Base-by-base conservation (phyloP, 495 filamentous ascomycete genomes). In the Hyaloscypha variabilis region DNA sequence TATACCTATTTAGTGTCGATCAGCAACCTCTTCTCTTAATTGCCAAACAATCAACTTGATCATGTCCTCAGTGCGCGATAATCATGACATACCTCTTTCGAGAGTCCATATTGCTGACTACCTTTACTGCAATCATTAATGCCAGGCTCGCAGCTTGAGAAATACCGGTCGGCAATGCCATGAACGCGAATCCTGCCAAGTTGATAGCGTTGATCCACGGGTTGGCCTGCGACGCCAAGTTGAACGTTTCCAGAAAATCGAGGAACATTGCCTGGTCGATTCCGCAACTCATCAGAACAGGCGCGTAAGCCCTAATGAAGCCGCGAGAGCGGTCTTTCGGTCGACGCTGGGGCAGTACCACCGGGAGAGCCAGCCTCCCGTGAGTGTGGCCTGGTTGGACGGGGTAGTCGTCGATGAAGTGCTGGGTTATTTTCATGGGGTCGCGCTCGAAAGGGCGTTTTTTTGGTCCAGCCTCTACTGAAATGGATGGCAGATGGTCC, bases 201-300 rank as follows among this genome's bases (percentile, higher is more conserved):
- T 81, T 79, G 46, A 84, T 74, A 8, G 74, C 76, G 23, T 78
- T 62, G 26, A 83, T 51, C 71, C 74, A 77, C 0, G 74, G 74
- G 1, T 67, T 66, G 10, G 71, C 77, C 49, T 74, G 69, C 57
- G 77, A 77, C 3, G 80, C 74, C 46, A 77, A 76, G 50, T 83
- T 75, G 42, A 79, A 75, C 17, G 74, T 79, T 68, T 79, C 74
- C 13, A 87, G 68, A 64, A 88, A 87, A 19, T 82, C 75, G 1
- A 87, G 65, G 67, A 85, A 87, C 29, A 76, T 81, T n/a, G 60
- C 56, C 58, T 85, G 75, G 63, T 81, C 77, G 67, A 87, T 80
- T 0, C 78, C 83, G 39, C 73, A 77, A 2, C 79, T 74, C 1
- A 71, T 72, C 0, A 87, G 76, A 1, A 75, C 72, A 0, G 83